Conservation (phyloP, 768 basidiomycete species). For the Rhodotorula paludigena region DNA sequence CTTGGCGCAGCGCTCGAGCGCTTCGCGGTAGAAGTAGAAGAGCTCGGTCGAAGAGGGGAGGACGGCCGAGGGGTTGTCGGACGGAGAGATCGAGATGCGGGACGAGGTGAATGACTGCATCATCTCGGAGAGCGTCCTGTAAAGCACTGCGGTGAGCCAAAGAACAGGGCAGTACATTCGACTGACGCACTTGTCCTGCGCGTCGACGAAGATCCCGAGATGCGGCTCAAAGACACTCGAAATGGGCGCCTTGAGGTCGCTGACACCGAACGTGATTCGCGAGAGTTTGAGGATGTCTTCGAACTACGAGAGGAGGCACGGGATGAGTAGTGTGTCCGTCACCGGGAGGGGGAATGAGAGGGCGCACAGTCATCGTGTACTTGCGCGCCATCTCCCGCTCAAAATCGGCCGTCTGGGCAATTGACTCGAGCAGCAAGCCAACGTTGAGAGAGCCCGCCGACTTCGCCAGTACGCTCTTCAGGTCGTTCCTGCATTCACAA, state of each 20-base stretch:
- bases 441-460: constrained; percentile 68
- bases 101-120: constrained; percentile 65
- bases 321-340: too few relatives aligned
- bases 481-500: constrained; percentile 62
- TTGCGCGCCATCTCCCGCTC: constrained; percentile 74
- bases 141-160: neutral
- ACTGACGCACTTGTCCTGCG: constrained; percentile 76
- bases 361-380: constrained; percentile 61
- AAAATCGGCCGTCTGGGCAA: constrained; percentile 83
- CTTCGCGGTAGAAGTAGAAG: constrained; percentile 96
- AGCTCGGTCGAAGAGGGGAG: constrained; percentile 90
- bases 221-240: constrained; percentile 88
- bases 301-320: constrained; percentile 35
- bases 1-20: constrained; percentile 86
- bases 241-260: constrained; percentile 53
- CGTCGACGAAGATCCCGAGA: constrained; percentile 88
- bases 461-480: constrained; percentile 74
- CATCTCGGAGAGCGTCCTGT: constrained; percentile 83
- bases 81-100: constrained; percentile 32
- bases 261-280: constrained; percentile 30
- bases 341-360: neutral
- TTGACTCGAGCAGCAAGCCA: constrained; percentile 71
- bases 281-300: constrained; percentile 39
- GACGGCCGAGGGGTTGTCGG: constrained; percentile 54
- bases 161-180: neutral